Percentiles rank a stretch among this genome's conserved stretches.
phyloP scores from a whole-genome alignment of 1,284 basidiomycete genomes.

The Sanghuangporus baumii region DNA sequence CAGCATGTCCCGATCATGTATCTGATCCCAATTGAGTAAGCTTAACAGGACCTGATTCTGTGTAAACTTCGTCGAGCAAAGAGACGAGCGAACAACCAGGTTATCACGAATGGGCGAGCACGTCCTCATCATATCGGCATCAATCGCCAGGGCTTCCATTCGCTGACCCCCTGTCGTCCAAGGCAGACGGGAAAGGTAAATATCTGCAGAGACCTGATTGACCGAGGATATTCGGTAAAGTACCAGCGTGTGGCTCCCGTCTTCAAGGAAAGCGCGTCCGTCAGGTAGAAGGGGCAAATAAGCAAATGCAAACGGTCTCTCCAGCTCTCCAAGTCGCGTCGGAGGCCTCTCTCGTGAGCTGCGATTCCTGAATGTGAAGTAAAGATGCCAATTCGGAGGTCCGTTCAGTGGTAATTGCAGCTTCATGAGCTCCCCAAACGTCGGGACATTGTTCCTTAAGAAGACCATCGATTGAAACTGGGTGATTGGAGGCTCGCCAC shows the following conservation, averaged over 20 bases:
- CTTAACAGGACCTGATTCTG: constrained; percentile 86
- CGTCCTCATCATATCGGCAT: constrained; percentile 58
- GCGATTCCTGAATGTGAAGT: constrained; percentile 90
- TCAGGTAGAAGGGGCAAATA: constrained; percentile 87
- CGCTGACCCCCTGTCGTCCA: constrained; percentile 51
- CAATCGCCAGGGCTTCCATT: constrained; percentile 52
- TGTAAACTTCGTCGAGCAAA: constrained; percentile 91
- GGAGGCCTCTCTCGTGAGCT: constrained; percentile 44
- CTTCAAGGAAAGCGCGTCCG: constrained; percentile 78
- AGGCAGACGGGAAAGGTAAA: constrained; percentile 67
- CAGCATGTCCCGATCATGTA: constrained; percentile 62
- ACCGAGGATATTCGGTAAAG: constrained; percentile 78
- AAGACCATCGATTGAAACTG: constrained; percentile 91
- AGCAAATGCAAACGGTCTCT: constrained; percentile 87
- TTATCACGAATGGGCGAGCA: constrained; percentile 74
- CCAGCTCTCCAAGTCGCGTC: constrained; percentile 40
- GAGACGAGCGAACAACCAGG: constrained; percentile 79
- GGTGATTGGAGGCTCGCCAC: constrained; percentile 76
- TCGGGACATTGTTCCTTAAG: constrained; percentile 78
- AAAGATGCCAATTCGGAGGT: constrained; percentile 82
- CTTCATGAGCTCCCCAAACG: constrained; percentile 92
- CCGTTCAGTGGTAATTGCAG: constrained; percentile 69
- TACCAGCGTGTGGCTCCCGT: constrained; percentile 83
- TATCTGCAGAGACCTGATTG: constrained; percentile 51
- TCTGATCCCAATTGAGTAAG: constrained; percentile 80